Evolutionary conservation across 2,329 filamentous ascomycete species (phyloP), one percentile per base, ranked within the genome.

Genomic region (Ceratocystis eucalypticola): DNA sequence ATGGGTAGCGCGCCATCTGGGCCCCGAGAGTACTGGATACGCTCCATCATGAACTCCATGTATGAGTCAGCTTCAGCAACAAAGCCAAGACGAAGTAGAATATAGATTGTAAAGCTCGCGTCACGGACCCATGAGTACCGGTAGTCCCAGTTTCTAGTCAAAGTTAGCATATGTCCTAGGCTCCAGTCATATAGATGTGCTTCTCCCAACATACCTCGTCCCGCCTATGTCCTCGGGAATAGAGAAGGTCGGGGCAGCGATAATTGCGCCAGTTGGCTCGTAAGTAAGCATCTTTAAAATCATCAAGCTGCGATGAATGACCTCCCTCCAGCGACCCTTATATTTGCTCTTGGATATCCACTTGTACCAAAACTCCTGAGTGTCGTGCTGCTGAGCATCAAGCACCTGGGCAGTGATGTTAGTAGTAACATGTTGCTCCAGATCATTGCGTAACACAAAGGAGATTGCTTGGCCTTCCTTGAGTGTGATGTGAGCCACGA

Each of bases 111-210:
- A 74, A 91, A 91, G 69, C 86, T 89, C 0, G 86, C 84, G 75
- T 92, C 88, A 25, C 88, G 82, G 45, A 91, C 84, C 88, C 88
- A 92, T 8, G 81, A 88, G 74, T 84, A 92, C n/a, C 87, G 81
- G 71, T 89, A 89, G 73, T 89, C 86, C 86, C 83, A 86, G 71
- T 86, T 86, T 25, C 82, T 80, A 22, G 6, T n/a, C 25, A 61
- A 3, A 71, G 22, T 62, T 55, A 67, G 50, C n/a, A 22, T 59
- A 45, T 33, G 17, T 46, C 7, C 65, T 41, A 65, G 33, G 37
- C 12, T 15, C 59, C 45, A 3, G 6, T 28, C 44, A 22, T 28
- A 28, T n/a, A 7, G 0, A 2, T 10, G 12, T 2, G 8, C 2
- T 64, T 15, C 10, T 15, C 17, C 17, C 17, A 17, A 17, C 72